Base-by-base conservation (phyloP, 305 asterid genomes). In the Petunia hybrid region DNA sequence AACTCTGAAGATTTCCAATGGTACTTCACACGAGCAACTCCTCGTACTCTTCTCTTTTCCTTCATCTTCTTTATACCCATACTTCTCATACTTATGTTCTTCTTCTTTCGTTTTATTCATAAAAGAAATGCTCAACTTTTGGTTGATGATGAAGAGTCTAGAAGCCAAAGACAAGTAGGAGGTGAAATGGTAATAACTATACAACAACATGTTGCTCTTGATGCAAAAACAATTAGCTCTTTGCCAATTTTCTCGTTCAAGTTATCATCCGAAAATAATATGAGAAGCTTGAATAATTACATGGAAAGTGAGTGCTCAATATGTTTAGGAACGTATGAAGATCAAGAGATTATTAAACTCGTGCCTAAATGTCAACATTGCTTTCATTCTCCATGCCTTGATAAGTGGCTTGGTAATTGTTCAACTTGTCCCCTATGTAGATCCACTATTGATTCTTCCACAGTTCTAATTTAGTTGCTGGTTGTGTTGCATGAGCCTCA, bases 341-440 rank as follows among this genome's bases (percentile, higher is more conserved):
- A 76, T 1, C 42, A 61, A 35, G 84, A 82, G 46, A 76, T 76
- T 55, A 69, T 66, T 16, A 76, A 75, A 53, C n/a, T 66, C 1
- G 35, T 82, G 81, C 81, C 84, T 6, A 42, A 64, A 0, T 82
- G 81, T 43, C 74, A 39, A 3, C 81, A 82, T 39, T 55, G 60
- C 13, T 82, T 82, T 35, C 84, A 82, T 53, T 48, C 81, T 1
- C 68, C 65, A 14, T 76, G 78, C 16, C 57, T 82, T 40, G 84
- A 82, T 57, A 64, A 66, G 60, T 82, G 84, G 81, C 63, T 82
- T 16, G 68, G 76, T 12, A 62, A 43, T 45, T 31, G 45, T 40
- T 73, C 77, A 1, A 82, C 69, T 63, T 76, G 84, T 66, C 81
- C 81, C 5, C 51, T 82, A 6, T 82, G 84, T 48, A 63, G 81